Percentiles rank a stretch among this genome's conserved stretches.
phyloP scores from a whole-genome alignment of 352 stramenopile genomes.

The Globisporangium lucens region DNA sequence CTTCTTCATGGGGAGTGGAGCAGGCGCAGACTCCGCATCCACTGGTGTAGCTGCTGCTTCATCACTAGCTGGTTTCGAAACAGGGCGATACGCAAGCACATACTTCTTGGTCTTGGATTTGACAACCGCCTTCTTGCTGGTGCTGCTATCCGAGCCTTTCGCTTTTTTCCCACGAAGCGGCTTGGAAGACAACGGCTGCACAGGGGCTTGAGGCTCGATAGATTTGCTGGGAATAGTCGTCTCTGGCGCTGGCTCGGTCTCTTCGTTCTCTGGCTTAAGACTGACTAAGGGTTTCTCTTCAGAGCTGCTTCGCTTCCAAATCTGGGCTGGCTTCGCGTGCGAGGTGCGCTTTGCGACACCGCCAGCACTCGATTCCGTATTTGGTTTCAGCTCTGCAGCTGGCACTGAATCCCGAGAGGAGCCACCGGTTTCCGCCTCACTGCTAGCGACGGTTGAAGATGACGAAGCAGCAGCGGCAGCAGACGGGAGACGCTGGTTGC shows the following conservation, averaged over 20 bases:
- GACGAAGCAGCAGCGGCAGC: background rate
- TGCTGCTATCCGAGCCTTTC: background rate
- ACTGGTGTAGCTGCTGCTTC: background rate
- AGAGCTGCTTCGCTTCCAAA: background rate
- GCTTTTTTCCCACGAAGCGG: constrained; percentile 6
- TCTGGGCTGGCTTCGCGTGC: background rate
- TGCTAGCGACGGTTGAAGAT: background rate
- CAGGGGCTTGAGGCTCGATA: background rate
- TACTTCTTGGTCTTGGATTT: constrained; percentile 15
- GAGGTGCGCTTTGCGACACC: background rate
- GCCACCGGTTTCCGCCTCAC: background rate
- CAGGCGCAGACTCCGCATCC: background rate
- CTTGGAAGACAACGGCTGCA: background rate
- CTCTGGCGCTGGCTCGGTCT: background rate
- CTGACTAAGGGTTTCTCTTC: background rate
- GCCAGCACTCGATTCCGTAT: background rate
- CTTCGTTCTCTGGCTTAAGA: background rate
- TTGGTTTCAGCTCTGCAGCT: background rate
- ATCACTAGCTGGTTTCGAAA: constrained; percentile 2
- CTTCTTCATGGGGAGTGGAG: background rate
- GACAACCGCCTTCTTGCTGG: constrained; percentile 4
- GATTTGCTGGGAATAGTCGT: background rate
- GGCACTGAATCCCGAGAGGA: background rate
- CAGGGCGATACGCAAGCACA: constrained; percentile 14
- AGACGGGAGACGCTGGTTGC: background rate